Evolutionary conservation across 2,329 filamentous ascomycete species (phyloP), one percentile per base, ranked within the genome.

Genomic region (Cladosporium austrohemisphaericum): DNA sequence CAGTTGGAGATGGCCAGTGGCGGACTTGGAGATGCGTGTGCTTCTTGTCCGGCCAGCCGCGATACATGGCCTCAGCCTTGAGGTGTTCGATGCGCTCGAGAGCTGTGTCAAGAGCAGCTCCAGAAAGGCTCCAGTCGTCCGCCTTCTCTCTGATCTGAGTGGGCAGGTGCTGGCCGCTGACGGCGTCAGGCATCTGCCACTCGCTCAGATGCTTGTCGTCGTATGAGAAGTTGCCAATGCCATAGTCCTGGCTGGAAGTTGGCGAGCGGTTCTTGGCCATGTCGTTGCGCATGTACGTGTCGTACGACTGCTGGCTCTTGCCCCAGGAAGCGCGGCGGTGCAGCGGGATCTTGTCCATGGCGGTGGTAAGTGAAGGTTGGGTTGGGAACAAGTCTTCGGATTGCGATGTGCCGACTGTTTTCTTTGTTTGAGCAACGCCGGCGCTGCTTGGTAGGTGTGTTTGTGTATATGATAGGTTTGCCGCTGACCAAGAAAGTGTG

Each of bases 101-200:
- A 52, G 69, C 63, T 40, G 71, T 75, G 54, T 66, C 61, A 26
- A 74, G 67, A 29, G 72, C 72, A 14, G 74, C 74, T 33, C 69
- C 72, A 43, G 71, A 65, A 40, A 68, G 67, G 54, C 70, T 66
- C 58, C 74, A 65, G 25, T 66, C 60, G 4, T 64, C 59, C 23
- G 72, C 51, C 26, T 56, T 57, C 10, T 60, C 54, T 41, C 63
- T 57, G 11, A 75, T 58, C 13, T 62, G 52, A 1, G 51, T 29
- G 4, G 72, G 69, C 9, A 76, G 63, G 23, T 55, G 59, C 22
- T 61, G 52, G 14, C 25, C 29, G 7, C 31, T 41, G 60, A 66
- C 64, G 20, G 74, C 58, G 20, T 67, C 54, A 0, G 71, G 64
- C 41, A 71, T 60, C 38, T 61, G 59, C 68, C 69, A 75, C 8